Percentiles rank a stretch among this genome's conserved stretches.
These are phyloP conservation scores for Panaeolus cyanescens DNA, from an alignment of 768 basidiomycete species.

Conservation along the genomic window DNA sequence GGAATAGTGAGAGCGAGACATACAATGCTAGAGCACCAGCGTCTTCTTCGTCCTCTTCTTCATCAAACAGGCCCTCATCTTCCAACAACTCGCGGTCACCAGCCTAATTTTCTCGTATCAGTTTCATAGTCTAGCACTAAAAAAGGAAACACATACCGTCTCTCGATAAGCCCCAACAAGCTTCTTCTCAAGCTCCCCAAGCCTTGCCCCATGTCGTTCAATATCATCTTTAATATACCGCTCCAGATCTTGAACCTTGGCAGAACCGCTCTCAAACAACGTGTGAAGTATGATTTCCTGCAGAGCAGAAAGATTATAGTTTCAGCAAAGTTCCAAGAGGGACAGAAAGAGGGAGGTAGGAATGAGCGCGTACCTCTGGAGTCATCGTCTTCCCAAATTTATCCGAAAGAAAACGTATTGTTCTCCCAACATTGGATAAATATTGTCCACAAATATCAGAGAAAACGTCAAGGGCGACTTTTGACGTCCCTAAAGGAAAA, in stretches of 20 bases:
- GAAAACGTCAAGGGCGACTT: constrained; percentile 74
- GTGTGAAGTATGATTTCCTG: constrained; percentile 94
- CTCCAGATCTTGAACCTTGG: constrained; percentile 78
- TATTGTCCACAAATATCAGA: constrained; percentile 80
- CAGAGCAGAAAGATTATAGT: neutral
- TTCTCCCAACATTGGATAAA: constrained; percentile 82
- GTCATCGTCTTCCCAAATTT: constrained; percentile 82
- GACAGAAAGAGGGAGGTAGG: neutral
- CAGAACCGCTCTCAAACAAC: constrained; percentile 85
- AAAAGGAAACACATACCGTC: constrained; percentile 49
- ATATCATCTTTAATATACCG: constrained; percentile 90
- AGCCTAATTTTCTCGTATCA: constrained; percentile 18
- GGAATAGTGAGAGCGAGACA: constrained; percentile 8
- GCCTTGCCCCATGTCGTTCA: constrained; percentile 73
- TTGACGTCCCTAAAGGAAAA: constrained; percentile 66
- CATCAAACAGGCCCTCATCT: constrained; percentile 54
- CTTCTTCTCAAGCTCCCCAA: constrained; percentile 85
- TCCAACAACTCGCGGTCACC: constrained; percentile 40
- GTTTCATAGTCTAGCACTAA: neutral
- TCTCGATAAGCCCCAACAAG: constrained; percentile 83
- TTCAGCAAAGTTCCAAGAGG: neutral
- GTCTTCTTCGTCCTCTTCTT: constrained; percentile 46
- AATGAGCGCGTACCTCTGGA: constrained; percentile 62
- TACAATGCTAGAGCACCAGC: constrained; percentile 41
- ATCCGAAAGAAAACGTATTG: constrained; percentile 80